These are phyloP conservation scores for Coprinopsis strossmayeri DNA, from an alignment of 768 basidiomycete genomes.

Conservation along the genomic window DNA sequence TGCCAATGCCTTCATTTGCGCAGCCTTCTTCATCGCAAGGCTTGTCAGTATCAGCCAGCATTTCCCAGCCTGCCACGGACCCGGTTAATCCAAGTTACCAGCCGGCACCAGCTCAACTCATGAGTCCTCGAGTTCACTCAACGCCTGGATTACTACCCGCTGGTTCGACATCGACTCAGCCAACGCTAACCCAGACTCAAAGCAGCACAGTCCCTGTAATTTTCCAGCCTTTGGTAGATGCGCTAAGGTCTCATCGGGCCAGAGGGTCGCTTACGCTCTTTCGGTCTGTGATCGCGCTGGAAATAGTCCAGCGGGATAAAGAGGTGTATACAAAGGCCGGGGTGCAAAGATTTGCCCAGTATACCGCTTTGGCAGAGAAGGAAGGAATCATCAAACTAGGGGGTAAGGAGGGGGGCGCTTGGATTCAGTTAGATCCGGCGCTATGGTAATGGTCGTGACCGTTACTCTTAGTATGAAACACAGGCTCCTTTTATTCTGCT, in stretches of 20 bases:
- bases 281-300: conserved; percentile 30
- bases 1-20: background rate
- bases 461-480: background rate
- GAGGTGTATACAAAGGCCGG: conserved; percentile 32
- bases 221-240: conserved; percentile 9
- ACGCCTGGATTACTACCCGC: background rate
- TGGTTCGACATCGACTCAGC: background rate
- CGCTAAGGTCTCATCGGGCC: conserved; percentile 5
- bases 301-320: conserved; percentile 21
- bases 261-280: conserved; percentile 26
- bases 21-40: background rate
- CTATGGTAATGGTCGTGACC: conserved; percentile 14
- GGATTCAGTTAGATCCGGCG: conserved; percentile 30
- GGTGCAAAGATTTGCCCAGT: conserved; percentile 34
- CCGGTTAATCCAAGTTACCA: background rate
- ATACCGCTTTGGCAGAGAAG: conserved; percentile 30
- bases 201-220: background rate
- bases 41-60: background rate
- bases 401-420: conserved; percentile 27
- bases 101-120: background rate
- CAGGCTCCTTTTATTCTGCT: no score
- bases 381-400: conserved; percentile 34
- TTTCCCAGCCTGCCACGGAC: background rate
- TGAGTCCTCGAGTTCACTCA: background rate
- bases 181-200: background rate